These are phyloP conservation scores for Amylostereum areolatum DNA, from an alignment of 1,284 basidiomycete species.

Conservation along the genomic window DNA sequence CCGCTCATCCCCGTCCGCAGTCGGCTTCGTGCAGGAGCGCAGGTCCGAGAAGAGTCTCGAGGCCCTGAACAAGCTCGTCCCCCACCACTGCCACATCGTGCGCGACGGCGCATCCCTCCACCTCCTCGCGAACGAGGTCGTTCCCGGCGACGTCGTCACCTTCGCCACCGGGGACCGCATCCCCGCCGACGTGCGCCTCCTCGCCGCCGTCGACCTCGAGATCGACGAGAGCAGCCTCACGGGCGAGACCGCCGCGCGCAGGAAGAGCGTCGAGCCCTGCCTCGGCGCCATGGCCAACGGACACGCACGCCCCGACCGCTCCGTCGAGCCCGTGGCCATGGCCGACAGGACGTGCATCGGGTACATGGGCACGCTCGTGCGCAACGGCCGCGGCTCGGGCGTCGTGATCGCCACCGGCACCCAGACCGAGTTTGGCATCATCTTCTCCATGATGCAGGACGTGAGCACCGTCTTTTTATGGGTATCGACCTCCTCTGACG, in stretches of 20 bases:
- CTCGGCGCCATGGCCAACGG: constrained; percentile 13
- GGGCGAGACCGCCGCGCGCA: constrained; percentile 83
- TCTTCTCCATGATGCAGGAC: constrained; percentile 98
- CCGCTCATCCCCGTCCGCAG: constrained; percentile 32
- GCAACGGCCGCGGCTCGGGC: constrained; percentile 82
- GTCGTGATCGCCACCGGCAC: constrained; percentile 89
- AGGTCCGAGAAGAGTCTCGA: constrained; percentile 93
- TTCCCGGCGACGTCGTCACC: constrained; percentile 90
- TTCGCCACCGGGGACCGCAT: constrained; percentile 93
- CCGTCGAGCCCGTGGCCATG: constrained; percentile 58
- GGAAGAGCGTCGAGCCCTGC: constrained; percentile 62
- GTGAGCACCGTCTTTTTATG: constrained; percentile 35
- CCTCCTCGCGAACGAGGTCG: constrained; percentile 88
- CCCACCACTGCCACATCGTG: constrained; percentile 90
- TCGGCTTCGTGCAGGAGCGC: constrained; percentile 94
- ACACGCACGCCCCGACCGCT: constrained; percentile 2
- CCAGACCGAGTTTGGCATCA: constrained; percentile 91
- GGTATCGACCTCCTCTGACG: neutral
- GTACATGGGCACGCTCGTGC: constrained; percentile 97
- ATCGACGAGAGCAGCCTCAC: constrained; percentile 95
- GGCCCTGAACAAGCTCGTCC: constrained; percentile 93
- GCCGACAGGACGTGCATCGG: constrained; percentile 88
- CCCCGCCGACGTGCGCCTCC: constrained; percentile 87
- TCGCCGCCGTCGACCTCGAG: constrained; percentile 78
- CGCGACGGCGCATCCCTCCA: constrained; percentile 75